phyloP scores from a whole-genome alignment of 2,329 filamentous ascomycete genomes.

The Myriosclerotinia duriaeana region DNA sequence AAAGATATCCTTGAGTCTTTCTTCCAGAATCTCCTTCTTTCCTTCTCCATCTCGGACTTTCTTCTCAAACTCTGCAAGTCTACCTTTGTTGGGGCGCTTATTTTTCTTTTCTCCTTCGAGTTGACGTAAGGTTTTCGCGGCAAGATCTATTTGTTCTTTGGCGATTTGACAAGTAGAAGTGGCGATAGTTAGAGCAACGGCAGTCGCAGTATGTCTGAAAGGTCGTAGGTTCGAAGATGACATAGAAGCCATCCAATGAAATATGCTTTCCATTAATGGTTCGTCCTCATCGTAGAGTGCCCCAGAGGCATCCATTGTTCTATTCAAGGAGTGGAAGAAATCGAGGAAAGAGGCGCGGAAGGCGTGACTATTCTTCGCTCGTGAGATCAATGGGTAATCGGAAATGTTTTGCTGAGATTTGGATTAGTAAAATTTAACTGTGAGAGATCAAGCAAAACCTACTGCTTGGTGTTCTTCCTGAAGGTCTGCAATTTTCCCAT shows the following conservation, averaged over 20 bases:
- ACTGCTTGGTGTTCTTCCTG: constrained; percentile 84
- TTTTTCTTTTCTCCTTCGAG: constrained; percentile 75
- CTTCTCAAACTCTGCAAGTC: constrained; percentile 70
- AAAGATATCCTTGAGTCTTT: constrained; percentile 79
- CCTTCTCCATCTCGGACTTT: constrained; percentile 54
- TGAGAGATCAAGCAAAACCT: constrained; percentile 38
- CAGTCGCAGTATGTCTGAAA: constrained; percentile 90
- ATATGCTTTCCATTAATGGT: constrained; percentile 81
- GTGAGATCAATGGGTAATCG: constrained; percentile 89
- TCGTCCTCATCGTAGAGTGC: constrained; percentile 68
- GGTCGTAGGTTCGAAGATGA: constrained; percentile 83
- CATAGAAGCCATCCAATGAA: constrained; percentile 87
- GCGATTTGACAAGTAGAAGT: constrained; percentile 74
- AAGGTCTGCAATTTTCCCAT: constrained; percentile 76
- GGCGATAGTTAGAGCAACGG: constrained; percentile 77
- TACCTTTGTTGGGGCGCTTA: constrained; percentile 72
- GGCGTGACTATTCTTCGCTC: constrained; percentile 69
- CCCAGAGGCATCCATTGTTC: constrained; percentile 77
- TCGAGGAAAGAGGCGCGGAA: constrained; percentile 76
- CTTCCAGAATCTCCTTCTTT: constrained; percentile 58
- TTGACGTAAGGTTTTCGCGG: constrained; percentile 75
- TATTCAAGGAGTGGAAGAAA: constrained; percentile 77
- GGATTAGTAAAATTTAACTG: constrained; percentile 16
- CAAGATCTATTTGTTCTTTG: constrained; percentile 66
- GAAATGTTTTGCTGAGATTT: constrained; percentile 66